Base-by-base conservation (phyloP, 2,329 filamentous ascomycete species). In the Ophiostoma ulmi region DNA sequence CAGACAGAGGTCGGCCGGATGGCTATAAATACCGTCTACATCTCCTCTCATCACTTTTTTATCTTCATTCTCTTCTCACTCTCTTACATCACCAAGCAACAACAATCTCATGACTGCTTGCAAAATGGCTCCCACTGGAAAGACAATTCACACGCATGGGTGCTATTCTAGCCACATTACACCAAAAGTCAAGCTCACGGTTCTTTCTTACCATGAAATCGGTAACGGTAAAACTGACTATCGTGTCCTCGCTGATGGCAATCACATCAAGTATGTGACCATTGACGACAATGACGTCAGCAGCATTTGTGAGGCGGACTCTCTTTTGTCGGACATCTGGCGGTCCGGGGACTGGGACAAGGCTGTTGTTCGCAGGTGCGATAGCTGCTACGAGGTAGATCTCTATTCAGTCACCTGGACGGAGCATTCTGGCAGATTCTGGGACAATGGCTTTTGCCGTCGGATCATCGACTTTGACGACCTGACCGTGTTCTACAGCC, bases 221-320 rank as follows among this genome's bases (percentile, higher is more conserved):
- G 52, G 7, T 10, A 3, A 58, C 3, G 8, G 22, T 5, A 5
- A 1, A 2, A 5, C 22, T 22, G 8, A 13, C 0, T 58, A 4
- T 48, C 13, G 22, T 5, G 1, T 67, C 17, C 22, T 17, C 5
- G 65, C 22, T n/a, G 35, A 65, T n/a, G 31, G 8, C 17, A 67
- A 14, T 3, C 10, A 7, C 22, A 48, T 67, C 22, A 67, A 31
- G 22, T 3, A 48, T 35, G 65, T 48, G n/a, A 31, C 38, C 4
- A 8, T 48, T 4, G n/a, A 13, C 35, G 3, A 22, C 36, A 10
- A 38, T 4, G 14, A 5, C 36, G 0, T 7, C 1, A 6, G 7
- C 5, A 2, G 7, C 5, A 22, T 6, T 14, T 1, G 0, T 0
- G 58, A 63, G 10, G 26, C 8, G 17, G 5, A n/a, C 7, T 0